A percentile compares a stretch with the other conserved stretches of the same genome.
These are phyloP conservation scores for Nidula niveotomentosa DNA, from an alignment of 1,284 basidiomycete genomes.

Conservation along the genomic window DNA sequence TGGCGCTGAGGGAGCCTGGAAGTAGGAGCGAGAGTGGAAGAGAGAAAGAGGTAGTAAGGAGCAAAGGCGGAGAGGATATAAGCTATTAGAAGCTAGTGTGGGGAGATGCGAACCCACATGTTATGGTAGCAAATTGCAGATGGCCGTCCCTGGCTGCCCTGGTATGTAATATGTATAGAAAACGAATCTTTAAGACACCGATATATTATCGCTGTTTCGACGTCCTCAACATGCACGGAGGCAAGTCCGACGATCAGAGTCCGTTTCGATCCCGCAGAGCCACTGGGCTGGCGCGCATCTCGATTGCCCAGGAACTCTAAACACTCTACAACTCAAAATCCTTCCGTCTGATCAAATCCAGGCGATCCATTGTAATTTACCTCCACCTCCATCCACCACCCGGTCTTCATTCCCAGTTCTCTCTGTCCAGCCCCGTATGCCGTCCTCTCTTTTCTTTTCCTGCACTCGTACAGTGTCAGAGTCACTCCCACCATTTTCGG, in stretches of 20 bases:
- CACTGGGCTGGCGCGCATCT: constrained; percentile 6
- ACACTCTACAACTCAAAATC: constrained; percentile 28
- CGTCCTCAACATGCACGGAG: no score
- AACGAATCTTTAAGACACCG: no score
- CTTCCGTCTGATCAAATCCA: constrained; percentile 12
- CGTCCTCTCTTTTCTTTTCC: neutral
- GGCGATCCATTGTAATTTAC: constrained; percentile 3
- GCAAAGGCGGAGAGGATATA: neutral
- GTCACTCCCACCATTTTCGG: constrained; percentile 4
- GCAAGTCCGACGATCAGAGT: no score
- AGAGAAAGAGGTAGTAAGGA: neutral
- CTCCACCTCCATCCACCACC: neutral
- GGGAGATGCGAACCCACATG: neutral
- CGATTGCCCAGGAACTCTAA: constrained; percentile 24
- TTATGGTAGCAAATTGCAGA: neutral
- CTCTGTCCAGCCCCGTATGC: neutral
- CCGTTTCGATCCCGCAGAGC: no score
- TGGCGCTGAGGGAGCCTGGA: constrained; percentile 8
- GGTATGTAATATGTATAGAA: no score
- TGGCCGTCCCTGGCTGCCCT: no score
- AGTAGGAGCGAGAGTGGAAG: constrained; percentile 6
- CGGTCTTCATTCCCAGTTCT: neutral
- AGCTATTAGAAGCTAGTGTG: neutral
- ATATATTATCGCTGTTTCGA: no score
- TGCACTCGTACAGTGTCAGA: neutral